Base-by-base conservation (phyloP, 306 rosid genomes). In the Alnus glutinosa region DNA sequence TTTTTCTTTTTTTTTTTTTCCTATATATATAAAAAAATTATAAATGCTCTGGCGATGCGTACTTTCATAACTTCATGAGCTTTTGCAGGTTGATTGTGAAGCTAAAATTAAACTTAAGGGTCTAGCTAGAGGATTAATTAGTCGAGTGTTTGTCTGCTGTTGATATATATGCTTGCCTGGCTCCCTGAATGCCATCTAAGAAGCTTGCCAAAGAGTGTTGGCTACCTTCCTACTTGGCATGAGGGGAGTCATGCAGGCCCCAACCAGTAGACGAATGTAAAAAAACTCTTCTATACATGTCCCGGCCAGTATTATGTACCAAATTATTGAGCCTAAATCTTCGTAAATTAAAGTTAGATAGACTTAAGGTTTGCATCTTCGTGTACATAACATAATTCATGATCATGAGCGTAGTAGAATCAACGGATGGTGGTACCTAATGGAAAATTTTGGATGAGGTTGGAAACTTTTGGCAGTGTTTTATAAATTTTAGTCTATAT, bases 131-230 rank as follows among this genome's bases (percentile, higher is more conserved):
- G n/a, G 18, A 4, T 5, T 37, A 16, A 12, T 9, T 23, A 9
- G 9, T 69, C 30, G 58, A 72, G 70, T 49, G 2, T 16, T 7
- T 28, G 69, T 55, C 34, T 67, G 55, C 51, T 68, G 34, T n/a
- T 44, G 66, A 36, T 64, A 23, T 47, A 79, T 61, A 52, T 10
- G 78, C 70, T 52, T 87, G 97, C 92, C 95, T 92, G 96, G 92
- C 93, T 92, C 92, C 97, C 92, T 92, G 95, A 75, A 92, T 90
- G 96, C 93, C 97, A 92, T 86, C 14, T 92, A 86, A 78, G 84
- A 78, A 86, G 87, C 81, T 80, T 89, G 83, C 76, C 77, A 87
- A 79, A 51, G 36, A 6, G 32, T 1, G 47, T 85, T 86, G 83
- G 46, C 82, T 84, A 76, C 72, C 87, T 80, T 88, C 78, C 79